Percentiles rank a stretch among this genome's conserved stretches.
Evolutionary conservation across 345 rosid genomes (phyloP).

Genomic region (Populus tremula): DNA sequence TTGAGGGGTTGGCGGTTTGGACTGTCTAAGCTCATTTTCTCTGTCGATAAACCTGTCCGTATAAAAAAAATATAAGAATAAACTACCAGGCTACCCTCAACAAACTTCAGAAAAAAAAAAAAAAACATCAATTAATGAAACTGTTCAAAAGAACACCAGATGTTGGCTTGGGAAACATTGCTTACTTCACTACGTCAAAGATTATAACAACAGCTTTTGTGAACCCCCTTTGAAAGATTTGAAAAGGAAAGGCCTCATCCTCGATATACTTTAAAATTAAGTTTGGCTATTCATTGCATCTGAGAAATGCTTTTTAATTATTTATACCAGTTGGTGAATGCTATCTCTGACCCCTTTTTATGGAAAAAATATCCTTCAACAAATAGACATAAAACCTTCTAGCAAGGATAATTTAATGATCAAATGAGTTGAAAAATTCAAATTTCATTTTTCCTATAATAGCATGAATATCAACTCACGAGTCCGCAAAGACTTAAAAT

Average conservation of each 20-base stretch:
- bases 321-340: not conserved
- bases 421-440: not conserved
- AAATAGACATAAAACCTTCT: not conserved
- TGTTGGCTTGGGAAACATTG: not conserved
- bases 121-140: not conserved
- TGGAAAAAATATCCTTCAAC: not conserved
- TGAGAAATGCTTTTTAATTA: too few species aligned
- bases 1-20: slow-evolving; percentile 72
- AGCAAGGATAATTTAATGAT: not conserved
- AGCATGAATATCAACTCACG: too few species aligned
- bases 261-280: not conserved
- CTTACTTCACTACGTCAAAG: not conserved
- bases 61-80: not conserved
- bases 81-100: not conserved
- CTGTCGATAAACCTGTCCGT: slow-evolving; percentile 75
- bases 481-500: too few species aligned
- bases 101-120: not conserved
- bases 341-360: not conserved
- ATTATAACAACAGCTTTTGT: not conserved
- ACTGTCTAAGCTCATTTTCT: slow-evolving; percentile 83
- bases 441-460: too few species aligned
- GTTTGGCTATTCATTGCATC: not conserved
- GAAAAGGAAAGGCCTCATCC: not conserved
- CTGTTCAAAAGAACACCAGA: not conserved
- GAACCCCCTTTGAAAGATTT: too few species aligned